phyloP scores from a whole-genome alignment of 495 filamentous ascomycete genomes.

The Rostrohypoxylon terebratum region DNA sequence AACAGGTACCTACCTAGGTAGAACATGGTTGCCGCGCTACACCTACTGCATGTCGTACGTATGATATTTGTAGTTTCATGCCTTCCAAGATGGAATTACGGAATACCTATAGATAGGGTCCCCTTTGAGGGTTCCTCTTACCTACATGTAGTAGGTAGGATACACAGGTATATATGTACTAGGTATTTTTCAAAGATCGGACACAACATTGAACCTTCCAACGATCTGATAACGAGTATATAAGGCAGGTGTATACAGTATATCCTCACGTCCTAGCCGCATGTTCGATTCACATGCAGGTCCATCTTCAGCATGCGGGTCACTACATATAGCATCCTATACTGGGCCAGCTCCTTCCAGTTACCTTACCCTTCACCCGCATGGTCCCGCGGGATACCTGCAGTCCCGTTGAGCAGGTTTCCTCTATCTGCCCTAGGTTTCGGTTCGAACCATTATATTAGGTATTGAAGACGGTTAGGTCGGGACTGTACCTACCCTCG shows the following conservation, averaged over 20 bases:
- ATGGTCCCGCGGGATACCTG: slow-evolving; percentile 23
- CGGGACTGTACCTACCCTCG: background rate
- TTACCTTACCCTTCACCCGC: slow-evolving; percentile 9
- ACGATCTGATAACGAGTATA: too few relatives aligned
- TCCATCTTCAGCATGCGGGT: too few relatives aligned
- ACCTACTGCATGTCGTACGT: background rate
- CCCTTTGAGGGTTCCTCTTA: too few relatives aligned
- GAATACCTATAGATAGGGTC: too few relatives aligned
- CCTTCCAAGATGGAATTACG: too few relatives aligned
- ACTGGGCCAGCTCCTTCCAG: background rate
- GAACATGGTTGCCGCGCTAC: background rate
- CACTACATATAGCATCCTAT: background rate
- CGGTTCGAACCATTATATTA: slow-evolving; percentile 3
- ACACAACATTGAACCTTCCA: background rate
- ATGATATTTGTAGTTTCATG: too few relatives aligned
- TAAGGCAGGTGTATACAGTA: too few relatives aligned
- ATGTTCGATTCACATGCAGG: background rate
- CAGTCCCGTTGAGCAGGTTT: slow-evolving; percentile 41
- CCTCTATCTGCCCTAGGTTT: slow-evolving; percentile 18
- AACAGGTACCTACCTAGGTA: background rate
- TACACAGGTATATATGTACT: too few relatives aligned
- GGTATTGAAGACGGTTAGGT: background rate
- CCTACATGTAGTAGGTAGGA: too few relatives aligned
- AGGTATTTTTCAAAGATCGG: background rate
- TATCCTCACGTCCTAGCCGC: background rate